Conservation (phyloP, 805 yeast genomes). For the Huiozyma sinensis region DNA sequence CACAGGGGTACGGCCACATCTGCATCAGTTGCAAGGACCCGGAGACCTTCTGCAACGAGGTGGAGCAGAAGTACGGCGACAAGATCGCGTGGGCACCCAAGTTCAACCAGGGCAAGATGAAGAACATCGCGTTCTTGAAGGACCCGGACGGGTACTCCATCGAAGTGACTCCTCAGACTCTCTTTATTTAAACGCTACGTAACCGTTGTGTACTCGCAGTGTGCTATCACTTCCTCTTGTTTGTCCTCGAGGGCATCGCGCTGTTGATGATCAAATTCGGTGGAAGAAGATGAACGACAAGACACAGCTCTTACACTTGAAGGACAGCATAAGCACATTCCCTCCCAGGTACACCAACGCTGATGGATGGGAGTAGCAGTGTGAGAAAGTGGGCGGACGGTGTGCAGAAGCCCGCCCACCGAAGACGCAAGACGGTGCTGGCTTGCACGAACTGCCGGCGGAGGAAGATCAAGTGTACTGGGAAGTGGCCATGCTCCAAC, state of each 20-base stretch:
- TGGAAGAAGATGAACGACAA: no score
- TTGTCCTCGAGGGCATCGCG: no score
- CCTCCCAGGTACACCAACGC: background rate
- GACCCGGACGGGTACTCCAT: slow-evolving; percentile 91
- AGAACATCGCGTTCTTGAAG: slow-evolving; percentile 56
- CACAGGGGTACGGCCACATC: slow-evolving; percentile 81
- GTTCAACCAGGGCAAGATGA: slow-evolving; percentile 45
- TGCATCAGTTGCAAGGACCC: slow-evolving; percentile 64
- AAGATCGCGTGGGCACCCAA: slow-evolving; percentile 50
- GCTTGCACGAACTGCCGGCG: slow-evolving; percentile 26
- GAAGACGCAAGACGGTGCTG: slow-evolving; percentile 3
- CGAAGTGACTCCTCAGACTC: slow-evolving; percentile 45
- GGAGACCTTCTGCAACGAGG: slow-evolving; percentile 32
- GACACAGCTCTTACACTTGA: no score
- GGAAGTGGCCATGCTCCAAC: slow-evolving; percentile 22
- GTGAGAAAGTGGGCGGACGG: background rate
- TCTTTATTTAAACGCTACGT: no score
- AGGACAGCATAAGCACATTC: no score
- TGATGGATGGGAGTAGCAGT: background rate
- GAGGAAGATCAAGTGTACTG: slow-evolving; percentile 28
- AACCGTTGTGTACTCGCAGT: no score
- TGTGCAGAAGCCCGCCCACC: background rate
- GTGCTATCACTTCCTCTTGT: no score
- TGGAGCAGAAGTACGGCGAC: slow-evolving; percentile 37
- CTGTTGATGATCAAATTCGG: no score